Evolutionary conservation across 2,329 filamentous ascomycete species (phyloP).

Genomic region (Microthyrium microscopicum): DNA sequence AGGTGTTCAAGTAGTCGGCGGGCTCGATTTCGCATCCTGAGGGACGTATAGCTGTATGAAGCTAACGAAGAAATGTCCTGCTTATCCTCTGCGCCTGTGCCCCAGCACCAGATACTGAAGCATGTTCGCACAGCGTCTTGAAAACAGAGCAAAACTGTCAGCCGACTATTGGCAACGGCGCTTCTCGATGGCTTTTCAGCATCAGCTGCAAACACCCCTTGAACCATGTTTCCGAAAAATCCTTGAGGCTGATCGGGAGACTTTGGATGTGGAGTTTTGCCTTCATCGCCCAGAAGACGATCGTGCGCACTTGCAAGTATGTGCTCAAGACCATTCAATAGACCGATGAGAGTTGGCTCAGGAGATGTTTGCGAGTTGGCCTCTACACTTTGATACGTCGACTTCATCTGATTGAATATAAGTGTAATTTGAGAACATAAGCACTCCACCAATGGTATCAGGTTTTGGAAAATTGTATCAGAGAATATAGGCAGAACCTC

Average conservation of each 20-base stretch:
- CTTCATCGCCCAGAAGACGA: constrained; percentile 60
- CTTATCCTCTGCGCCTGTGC: constrained; percentile 34
- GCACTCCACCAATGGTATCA: constrained; percentile 82
- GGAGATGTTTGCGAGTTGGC: constrained; percentile 32
- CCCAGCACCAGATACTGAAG: constrained; percentile 93
- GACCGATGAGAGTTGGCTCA: constrained; percentile 61
- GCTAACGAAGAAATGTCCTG: constrained; percentile 55
- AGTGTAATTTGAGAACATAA: constrained; percentile 61
- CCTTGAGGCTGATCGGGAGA: constrained; percentile 69
- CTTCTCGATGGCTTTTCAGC: constrained; percentile 53
- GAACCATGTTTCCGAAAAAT: constrained; percentile 90
- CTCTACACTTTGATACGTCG: constrained; percentile 29
- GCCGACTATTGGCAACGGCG: constrained; percentile 75
- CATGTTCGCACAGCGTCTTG: constrained; percentile 89
- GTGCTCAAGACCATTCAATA: constrained; percentile 86
- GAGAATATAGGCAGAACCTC: constrained; percentile 74
- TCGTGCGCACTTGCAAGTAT: constrained; percentile 78
- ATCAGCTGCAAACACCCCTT: constrained; percentile 73
- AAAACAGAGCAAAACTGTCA: constrained; percentile 90
- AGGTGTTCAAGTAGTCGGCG: constrained; percentile 80
- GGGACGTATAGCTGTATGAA: constrained; percentile 78
- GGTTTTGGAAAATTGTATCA: constrained; percentile 70
- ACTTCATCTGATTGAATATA: constrained; percentile 56
- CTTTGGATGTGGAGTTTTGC: constrained; percentile 50
- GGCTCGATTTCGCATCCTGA: constrained; percentile 80